Evolutionary conservation across 306 rosid species (phyloP).

Genomic region (Fragaria vesca): DNA sequence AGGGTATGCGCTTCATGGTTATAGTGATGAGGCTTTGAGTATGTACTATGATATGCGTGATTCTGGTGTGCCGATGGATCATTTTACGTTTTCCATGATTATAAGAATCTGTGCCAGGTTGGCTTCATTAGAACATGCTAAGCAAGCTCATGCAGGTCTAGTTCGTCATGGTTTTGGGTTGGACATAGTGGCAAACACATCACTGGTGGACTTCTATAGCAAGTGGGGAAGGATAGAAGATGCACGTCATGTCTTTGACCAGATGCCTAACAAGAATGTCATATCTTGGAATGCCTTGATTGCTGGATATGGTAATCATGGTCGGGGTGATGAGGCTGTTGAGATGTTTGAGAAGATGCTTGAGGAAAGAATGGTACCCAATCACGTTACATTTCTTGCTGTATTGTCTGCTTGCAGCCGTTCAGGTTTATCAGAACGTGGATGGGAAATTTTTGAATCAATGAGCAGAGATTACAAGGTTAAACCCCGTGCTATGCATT

Average conservation of each 20-base stretch:
- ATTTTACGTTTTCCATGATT: slow-evolving; percentile 74
- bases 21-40: slow-evolving; percentile 73
- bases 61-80: slow-evolving; percentile 63
- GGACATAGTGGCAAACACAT: slow-evolving; percentile 73
- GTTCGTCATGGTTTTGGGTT: slow-evolving; percentile 75
- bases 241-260: slow-evolving; percentile 72
- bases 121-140: slow-evolving; percentile 76
- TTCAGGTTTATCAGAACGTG: slow-evolving; percentile 68
- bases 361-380: slow-evolving; percentile 58
- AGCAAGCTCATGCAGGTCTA: slow-evolving; percentile 84
- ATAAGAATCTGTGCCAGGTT: slow-evolving; percentile 75
- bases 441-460: slow-evolving; percentile 74
- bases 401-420: slow-evolving; percentile 79
- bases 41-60: slow-evolving; percentile 66
- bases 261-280: slow-evolving; percentile 63
- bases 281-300: slow-evolving; percentile 89
- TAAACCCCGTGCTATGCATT: slow-evolving; percentile 96
- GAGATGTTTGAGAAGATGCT: slow-evolving; percentile 76
- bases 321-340: slow-evolving; percentile 72
- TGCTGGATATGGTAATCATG: slow-evolving; percentile 82
- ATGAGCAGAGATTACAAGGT: slow-evolving; percentile 68
- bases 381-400: slow-evolving; percentile 86
- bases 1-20: slow-evolving; percentile 83
- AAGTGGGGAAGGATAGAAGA: slow-evolving; percentile 91
- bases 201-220: slow-evolving; percentile 85